A percentile compares a stretch with the other conserved stretches of the same genome.
Evolutionary conservation across 1,139 yeast genomes (phyloP).

Genomic region (Candida neerlandica): DNA sequence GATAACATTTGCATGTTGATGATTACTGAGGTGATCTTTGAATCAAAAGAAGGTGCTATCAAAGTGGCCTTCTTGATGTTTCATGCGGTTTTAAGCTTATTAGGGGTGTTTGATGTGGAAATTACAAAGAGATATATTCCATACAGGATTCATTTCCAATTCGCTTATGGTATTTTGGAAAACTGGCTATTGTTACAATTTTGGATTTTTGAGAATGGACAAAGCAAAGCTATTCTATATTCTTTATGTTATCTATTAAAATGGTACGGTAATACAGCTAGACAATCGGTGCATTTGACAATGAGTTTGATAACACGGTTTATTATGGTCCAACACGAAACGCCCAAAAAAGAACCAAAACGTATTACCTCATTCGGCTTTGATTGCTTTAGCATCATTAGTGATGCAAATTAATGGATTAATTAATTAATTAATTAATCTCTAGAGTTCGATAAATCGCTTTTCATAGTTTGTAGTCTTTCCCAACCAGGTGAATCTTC

Average conservation of each 20-base stretch:
- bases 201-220: slow-evolving; percentile 13
- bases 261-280: slow-evolving; percentile 11
- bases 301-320: neutral
- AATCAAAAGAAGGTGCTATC: slow-evolving; percentile 7
- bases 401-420: slow-evolving; percentile 24
- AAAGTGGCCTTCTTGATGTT: slow-evolving; percentile 10
- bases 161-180: slow-evolving; percentile 13
- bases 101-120: slow-evolving; percentile 10
- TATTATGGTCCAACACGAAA: neutral
- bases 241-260: slow-evolving; percentile 14
- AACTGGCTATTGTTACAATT: slow-evolving; percentile 12
- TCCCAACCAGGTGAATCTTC: slow-evolving; percentile 82
- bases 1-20: slow-evolving; percentile 16
- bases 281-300: slow-evolving; percentile 2
- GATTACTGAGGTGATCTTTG: slow-evolving; percentile 12
- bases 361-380: slow-evolving; percentile 29
- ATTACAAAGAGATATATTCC: slow-evolving; percentile 5
- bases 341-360: neutral
- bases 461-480: slow-evolving; percentile 56
- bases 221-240: slow-evolving; percentile 11
- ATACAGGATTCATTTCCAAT: slow-evolving; percentile 7
- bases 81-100: slow-evolving; percentile 12
- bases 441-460: slow-evolving; percentile 28
- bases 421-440: slow-evolving; percentile 4
- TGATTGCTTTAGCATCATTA: slow-evolving; percentile 31